A percentile compares a stretch with the other conserved stretches of the same genome.
These are phyloP conservation scores for Plectosphaerella cucumerina DNA, from an alignment of 2,329 filamentous ascomycete species.

Conservation along the genomic window DNA sequence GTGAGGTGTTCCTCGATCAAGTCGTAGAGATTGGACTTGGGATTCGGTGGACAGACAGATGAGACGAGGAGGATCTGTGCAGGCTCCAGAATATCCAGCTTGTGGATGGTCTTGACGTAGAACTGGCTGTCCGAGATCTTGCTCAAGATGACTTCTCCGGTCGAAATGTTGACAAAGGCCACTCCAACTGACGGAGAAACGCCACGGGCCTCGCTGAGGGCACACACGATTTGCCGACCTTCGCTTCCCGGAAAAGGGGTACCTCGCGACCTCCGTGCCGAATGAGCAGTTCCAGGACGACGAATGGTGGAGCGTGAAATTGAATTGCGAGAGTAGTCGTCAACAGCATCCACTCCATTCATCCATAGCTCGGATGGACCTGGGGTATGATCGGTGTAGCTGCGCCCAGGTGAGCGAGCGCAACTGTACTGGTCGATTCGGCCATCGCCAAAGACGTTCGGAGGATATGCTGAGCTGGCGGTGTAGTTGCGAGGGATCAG, in stretches of 20 bases:
- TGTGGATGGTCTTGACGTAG: conserved; percentile 83
- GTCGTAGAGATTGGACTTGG: conserved; percentile 68
- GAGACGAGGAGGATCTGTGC: conserved; percentile 75
- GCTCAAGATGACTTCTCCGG: conserved; percentile 78
- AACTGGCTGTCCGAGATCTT: conserved; percentile 93
- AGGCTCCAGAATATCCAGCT: conserved; percentile 76
- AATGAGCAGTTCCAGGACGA: conserved; percentile 23
- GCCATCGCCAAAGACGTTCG: background rate
- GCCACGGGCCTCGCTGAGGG: conserved; percentile 82
- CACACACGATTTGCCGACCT: conserved; percentile 76
- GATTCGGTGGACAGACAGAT: conserved; percentile 60
- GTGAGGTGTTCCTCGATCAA: conserved; percentile 70
- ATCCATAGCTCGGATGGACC: background rate
- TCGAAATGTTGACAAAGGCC: conserved; percentile 82
- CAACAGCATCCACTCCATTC: background rate
- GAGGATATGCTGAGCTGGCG: background rate
- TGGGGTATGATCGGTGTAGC: background rate
- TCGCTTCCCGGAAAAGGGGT: conserved; percentile 41
- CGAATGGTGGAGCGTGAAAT: background rate
- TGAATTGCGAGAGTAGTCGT: background rate
- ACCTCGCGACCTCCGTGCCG: conserved; percentile 40
- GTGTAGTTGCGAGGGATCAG: too few species aligned
- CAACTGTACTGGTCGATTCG: background rate
- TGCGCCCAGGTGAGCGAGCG: background rate
- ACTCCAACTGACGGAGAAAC: conserved; percentile 80